Evolutionary conservation across 805 yeast genomes (phyloP), one percentile per base, ranked within the genome.

Genomic region (Saturnispora galanensis): DNA sequence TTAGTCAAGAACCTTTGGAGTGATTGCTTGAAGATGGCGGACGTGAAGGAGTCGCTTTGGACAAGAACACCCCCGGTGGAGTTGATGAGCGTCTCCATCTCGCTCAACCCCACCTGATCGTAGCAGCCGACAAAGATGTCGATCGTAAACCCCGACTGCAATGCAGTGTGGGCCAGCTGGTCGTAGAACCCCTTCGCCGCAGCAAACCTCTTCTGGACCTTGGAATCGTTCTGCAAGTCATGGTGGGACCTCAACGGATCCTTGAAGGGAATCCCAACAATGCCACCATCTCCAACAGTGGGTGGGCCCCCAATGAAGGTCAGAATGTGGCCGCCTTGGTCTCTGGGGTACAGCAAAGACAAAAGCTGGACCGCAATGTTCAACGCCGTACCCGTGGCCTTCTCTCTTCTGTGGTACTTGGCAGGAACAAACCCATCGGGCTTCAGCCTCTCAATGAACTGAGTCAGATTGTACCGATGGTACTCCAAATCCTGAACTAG

Each of bases 181-280:
- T 66, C 64, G 57, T 77, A 80, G 54, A 66, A 79, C 39, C 62
- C 58, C 39, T 62, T 64, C 4, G 78, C 76, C 26, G 67, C 58
- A 40, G 68, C 68, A 44, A 65, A 66, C n/a, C 63, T 63, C 40
- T 65, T 67, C 10, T 68, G 63, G 29, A 57, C 68, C 8, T 50
- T 38, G 12, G 66, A 52, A 15, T 72, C 73, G 48, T 70, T 74
- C 26, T 64, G 60, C 35, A 80, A 71, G 56, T 78, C 82, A 55
- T 76, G 75, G 56, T 80, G 86, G 0, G 84, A 78, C 63, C 87
- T 70, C 38, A 80, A 64, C 6, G 85, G 81, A 46, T 77, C 81
- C 52, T 74, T 79, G 46, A 79, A 64, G 21, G 65, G 61, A n/a
- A 69, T 62, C 7, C 72, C 71, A 10, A 79, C 84, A 31, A 81